phyloP scores from a whole-genome alignment of 768 basidiomycete genomes.

The Tricholoma sp. region DNA sequence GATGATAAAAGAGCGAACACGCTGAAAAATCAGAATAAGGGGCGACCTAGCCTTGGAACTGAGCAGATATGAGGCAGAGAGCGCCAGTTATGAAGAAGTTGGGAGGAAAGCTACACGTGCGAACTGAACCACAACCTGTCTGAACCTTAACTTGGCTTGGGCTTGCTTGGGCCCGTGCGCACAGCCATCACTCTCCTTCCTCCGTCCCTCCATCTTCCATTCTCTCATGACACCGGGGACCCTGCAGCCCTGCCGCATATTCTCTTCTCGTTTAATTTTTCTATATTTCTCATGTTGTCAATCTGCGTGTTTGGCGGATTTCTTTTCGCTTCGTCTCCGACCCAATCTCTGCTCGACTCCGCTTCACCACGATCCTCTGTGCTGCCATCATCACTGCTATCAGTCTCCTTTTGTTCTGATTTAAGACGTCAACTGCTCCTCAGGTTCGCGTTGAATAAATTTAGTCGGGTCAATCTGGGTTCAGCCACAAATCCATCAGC shows the following conservation, averaged over 20 bases:
- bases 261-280: background rate
- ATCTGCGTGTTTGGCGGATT: background rate
- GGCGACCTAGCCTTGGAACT: background rate
- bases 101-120: slow-evolving; percentile 17
- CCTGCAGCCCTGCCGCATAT: background rate
- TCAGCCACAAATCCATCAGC: no score
- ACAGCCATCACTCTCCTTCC: slow-evolving; percentile 3
- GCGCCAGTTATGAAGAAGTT: slow-evolving; percentile 2
- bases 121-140: slow-evolving; percentile 7
- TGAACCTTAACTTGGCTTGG: slow-evolving; percentile 9
- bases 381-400: background rate
- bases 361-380: background rate
- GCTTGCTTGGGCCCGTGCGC: slow-evolving; percentile 16
- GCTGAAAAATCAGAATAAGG: background rate
- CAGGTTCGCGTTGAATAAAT: no score
- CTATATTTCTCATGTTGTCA: background rate
- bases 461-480: no score
- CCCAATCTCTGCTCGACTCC: slow-evolving; percentile 8
- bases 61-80: slow-evolving; percentile 4
- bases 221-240: background rate
- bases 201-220: background rate
- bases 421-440: no score
- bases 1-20: background rate
- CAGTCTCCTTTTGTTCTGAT: background rate
- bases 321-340: slow-evolving; percentile 1